Conservation (phyloP, 208 protist genomes). For the Angomonas deanei region DNA sequence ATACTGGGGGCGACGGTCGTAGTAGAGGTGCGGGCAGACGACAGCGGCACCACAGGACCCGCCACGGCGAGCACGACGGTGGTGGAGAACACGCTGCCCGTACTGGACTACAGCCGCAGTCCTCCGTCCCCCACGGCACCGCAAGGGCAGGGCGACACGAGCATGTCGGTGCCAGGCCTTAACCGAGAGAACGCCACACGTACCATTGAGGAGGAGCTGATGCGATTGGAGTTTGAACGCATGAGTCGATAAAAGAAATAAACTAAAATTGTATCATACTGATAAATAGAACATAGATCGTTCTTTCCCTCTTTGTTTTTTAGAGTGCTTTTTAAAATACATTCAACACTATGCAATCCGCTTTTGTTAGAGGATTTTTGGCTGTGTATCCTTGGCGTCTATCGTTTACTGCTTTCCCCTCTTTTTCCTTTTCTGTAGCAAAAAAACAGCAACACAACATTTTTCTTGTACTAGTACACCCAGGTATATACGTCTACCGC, state of each 20-base stretch:
- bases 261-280: neutral
- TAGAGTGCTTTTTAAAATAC: too few species aligned
- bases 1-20: constrained; percentile 46
- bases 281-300: too few species aligned
- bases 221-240: constrained; percentile 35
- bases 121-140: neutral
- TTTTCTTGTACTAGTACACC: neutral
- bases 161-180: neutral
- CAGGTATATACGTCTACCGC: neutral
- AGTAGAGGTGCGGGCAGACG: constrained; percentile 41
- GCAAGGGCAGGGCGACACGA: neutral
- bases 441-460: neutral
- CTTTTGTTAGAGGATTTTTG: too few species aligned
- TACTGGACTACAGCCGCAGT: neutral
- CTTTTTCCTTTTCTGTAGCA: neutral
- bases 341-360: too few species aligned
- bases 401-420: neutral
- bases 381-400: too few species aligned
- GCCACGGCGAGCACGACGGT: neutral
- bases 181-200: constrained; percentile 5
- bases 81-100: constrained; percentile 2
- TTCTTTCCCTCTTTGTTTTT: too few species aligned
- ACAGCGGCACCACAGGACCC: neutral
- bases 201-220: constrained; percentile 65
- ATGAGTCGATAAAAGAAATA: neutral